phyloP scores from a whole-genome alignment of 495 filamentous ascomycete genomes.

The Penicillium nucicola region DNA sequence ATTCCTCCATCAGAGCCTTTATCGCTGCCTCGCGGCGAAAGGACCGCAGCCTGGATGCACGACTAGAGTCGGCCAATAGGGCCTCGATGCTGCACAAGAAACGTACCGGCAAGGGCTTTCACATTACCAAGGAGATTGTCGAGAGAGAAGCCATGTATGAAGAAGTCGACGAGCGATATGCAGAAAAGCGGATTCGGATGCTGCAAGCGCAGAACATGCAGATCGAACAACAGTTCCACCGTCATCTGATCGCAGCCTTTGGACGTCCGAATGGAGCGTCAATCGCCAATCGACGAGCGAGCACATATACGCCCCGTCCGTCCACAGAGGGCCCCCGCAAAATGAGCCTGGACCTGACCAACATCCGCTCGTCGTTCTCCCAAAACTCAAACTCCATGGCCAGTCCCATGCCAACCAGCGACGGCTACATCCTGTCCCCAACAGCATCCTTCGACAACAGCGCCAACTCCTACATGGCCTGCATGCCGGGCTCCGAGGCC shows the following conservation, averaged over 20 bases:
- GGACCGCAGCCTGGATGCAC: slow-evolving; percentile 85
- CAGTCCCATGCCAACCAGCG: slow-evolving; percentile 20
- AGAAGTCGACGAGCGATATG: slow-evolving; percentile 76
- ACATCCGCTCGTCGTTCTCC: slow-evolving; percentile 29
- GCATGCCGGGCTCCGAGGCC: slow-evolving; percentile 12
- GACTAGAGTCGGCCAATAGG: slow-evolving; percentile 80
- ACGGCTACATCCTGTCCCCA: slow-evolving; percentile 32
- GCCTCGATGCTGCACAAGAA: slow-evolving; percentile 89
- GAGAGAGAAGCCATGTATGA: slow-evolving; percentile 96
- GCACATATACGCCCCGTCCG: slow-evolving; percentile 21
- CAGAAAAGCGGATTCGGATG: slow-evolving; percentile 43
- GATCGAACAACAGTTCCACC: slow-evolving; percentile 41
- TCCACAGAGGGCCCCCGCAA: slow-evolving; percentile 32
- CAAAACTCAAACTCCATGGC: slow-evolving; percentile 23
- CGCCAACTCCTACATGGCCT: slow-evolving; percentile 26
- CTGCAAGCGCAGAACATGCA: slow-evolving; percentile 42
- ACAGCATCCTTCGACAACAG: slow-evolving; percentile 20
- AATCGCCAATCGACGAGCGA: slow-evolving; percentile 22
- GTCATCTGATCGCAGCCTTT: slow-evolving; percentile 36
- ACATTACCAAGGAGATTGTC: slow-evolving; percentile 85
- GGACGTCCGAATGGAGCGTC: slow-evolving; percentile 18
- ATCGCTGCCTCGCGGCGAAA: slow-evolving; percentile 91
- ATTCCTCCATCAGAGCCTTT: slow-evolving; percentile 72
- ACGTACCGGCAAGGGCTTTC: slow-evolving; percentile 79
- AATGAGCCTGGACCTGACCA: slow-evolving; percentile 41